Evolutionary conservation across 192 early-diverging fungal genomes (phyloP), one percentile per base, ranked within the genome.

Genomic region (Gaertneriomyces sp.): DNA sequence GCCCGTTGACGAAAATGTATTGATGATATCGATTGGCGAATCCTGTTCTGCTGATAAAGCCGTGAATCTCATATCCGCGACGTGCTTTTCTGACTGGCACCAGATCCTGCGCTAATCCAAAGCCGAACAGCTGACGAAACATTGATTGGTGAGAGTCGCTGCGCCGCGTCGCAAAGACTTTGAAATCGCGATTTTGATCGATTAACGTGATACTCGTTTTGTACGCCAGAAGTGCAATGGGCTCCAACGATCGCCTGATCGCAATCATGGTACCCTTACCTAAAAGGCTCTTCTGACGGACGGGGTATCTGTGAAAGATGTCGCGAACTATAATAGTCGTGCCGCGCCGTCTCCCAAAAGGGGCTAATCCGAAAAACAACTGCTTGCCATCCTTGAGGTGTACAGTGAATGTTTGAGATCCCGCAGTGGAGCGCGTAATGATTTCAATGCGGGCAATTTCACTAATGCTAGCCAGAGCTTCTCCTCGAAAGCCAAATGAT

Each of bases 401-500:
- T 33, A 33, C 25, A 33, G 25, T 33, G 25, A 33, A 33, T 33
- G 25, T 33, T 33, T 33, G 25, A 33, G 25, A 33, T 33, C 25
- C 25, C 25, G 1, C 25, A 33, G 25, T 33, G 25, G 25, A 33
- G 25, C 25, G 25, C 25, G 25, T 84, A n/a, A 73, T 77, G 33
- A 87, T 80, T 61, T 85, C 79, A 40, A 87, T 19, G 16, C 60
- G 61, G 0, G 83, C 61, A 8, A 80, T 66, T n/a, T 81, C 70
- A 19, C 64, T 71, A 4, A 85, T 69, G 41, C 74, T 79, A 8
- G 78, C 68, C 2, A 87, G 51, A 5, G 83, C 87, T 82, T 90
- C 87, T n/a, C 88, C 88, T 6, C 88, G 77, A 47, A 87, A 90
- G 6, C 88, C 88, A 75, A 81, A 87, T 6, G 84, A 46, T 64